Percentiles rank a stretch among this genome's conserved stretches.
These are phyloP conservation scores for Tephrocybe sp. DNA, from an alignment of 768 basidiomycete genomes.

Conservation along the genomic window DNA sequence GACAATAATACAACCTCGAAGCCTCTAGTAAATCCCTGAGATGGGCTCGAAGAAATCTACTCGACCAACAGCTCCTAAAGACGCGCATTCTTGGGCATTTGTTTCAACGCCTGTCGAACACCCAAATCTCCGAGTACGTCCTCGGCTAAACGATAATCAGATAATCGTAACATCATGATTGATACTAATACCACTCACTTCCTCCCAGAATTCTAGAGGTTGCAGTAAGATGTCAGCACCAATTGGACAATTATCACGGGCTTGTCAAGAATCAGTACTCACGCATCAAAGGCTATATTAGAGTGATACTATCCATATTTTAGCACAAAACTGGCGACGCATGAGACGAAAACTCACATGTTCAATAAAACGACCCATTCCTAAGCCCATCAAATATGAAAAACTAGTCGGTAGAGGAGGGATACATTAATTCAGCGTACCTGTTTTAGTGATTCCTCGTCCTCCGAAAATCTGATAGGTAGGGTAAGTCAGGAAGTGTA, in stretches of 20 bases:
- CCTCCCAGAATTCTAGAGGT: conserved; percentile 26
- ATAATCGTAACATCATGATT: neutral
- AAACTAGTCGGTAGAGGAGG: neutral
- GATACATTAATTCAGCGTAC: conserved; percentile 39
- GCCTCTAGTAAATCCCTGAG: too few relatives aligned
- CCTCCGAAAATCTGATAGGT: conserved; percentile 71
- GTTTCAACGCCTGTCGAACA: conserved; percentile 54
- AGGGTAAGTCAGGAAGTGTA: conserved; percentile 7
- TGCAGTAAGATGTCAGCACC: too few relatives aligned
- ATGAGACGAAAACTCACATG: conserved; percentile 17
- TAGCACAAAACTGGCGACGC: too few relatives aligned
- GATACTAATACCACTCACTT: conserved; percentile 21
- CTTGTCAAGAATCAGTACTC: conserved; percentile 3
- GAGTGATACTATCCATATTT: conserved; percentile 20
- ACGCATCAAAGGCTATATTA: conserved; percentile 24
- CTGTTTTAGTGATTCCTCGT: conserved; percentile 76
- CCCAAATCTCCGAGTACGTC: conserved; percentile 60
- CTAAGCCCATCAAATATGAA: neutral
- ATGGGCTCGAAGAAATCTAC: too few relatives aligned
- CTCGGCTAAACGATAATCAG: conserved; percentile 36
- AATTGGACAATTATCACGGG: neutral
- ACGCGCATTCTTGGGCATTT: conserved; percentile 51
- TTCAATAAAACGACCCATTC: conserved; percentile 22
- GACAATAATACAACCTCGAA: too few relatives aligned
- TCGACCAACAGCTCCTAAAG: conserved; percentile 32